Base-by-base conservation (phyloP, 257 asterid species). In the Solanum clarkiae region DNA sequence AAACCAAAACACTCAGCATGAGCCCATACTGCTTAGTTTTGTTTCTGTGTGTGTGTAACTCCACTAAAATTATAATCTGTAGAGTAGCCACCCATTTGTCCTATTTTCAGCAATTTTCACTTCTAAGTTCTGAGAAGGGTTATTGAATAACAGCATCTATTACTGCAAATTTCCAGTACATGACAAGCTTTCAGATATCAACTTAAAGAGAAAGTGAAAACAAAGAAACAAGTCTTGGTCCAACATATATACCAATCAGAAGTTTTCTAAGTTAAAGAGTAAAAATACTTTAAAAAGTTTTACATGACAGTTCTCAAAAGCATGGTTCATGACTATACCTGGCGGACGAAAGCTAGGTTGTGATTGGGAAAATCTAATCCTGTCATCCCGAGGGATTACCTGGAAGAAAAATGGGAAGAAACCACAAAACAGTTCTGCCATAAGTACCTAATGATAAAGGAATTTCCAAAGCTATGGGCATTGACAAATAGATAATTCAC, bases 371-470 rank as follows among this genome's bases (percentile, higher is more conserved):
- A 91, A 88, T 85, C 94, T 92, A 86, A 89, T 85, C 84, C 89
- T 90, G 81, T 92, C 98, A 44, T 91, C 99, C 89, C 98, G 91
- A 42, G 93, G 91, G 86, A 87, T 87, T 86, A 92, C 90, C 99
- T 97, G 92, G 87, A 90, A 86, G 14, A 49, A 32, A 60, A 86
- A 74, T 17, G 83, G 55, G 57, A 88, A 60, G 40, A 63, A 82
- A 82, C 55, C 85, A 84, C 57, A 60, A 74, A 22, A 62, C 80
- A 85, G 44, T 66, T 47, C 44, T 17, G 65, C 45, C 66, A 79
- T 53, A 26, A 53, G 66, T 53, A 53, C n/a, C 65, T 26, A 29
- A 0, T 45, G 80, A 45, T 79, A 53, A 26, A 29, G 29, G 83
- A 79, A 53, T 26, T 53, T 53, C 17, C 83, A 79, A 79, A 79